Evolutionary conservation across 257 asterid genomes (phyloP), one percentile per base, ranked within the genome.

Genomic region (Gardenia jasminoides): DNA sequence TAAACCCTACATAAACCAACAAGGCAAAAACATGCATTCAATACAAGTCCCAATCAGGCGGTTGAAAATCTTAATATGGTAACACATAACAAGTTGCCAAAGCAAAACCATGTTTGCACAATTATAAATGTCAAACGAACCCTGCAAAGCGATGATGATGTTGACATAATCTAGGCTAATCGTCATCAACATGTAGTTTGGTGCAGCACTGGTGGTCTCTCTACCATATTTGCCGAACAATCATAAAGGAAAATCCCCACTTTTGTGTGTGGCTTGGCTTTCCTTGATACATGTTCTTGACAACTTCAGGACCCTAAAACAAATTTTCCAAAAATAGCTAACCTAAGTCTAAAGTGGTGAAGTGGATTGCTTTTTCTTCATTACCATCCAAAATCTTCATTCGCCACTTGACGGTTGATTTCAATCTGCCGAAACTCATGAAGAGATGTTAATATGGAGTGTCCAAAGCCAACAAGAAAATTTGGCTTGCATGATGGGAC

Each of bases 401-500:
- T 56, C 41, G 59, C 61, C 20, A 20, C 54, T 58, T 19, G 62
- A 39, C 20, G 20, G 36, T 20, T 67, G 76, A 75, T 61, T 61
- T 61, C 31, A 61, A 24, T n/a, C 28, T 26, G 4, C 4, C 9
- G n/a, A 12, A 13, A 31, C 13, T n/a, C 30, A 61, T 43, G 61
- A 76, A 19, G 50, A 43, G 22, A 20, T 58, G 11, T 6, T 7
- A 43, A 66, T 17, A 36, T 11, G 9, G 13, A 31, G 67, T 65
- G 64, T 65, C 47, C 64, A 64, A 76, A 36, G 66, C 46, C 2
- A 62, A 59, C 75, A 56, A 83, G 69, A 48, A 70, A 46, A 46
- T 70, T 75, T 62, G 67, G 68, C 86, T 86, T 87, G 91, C 78
- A 80, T 75, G 68, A 76, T 76, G 91, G 91, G 80, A 78, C 72